Base-by-base conservation (phyloP, 176 grass and related monocot species). In the Carex pumila region DNA sequence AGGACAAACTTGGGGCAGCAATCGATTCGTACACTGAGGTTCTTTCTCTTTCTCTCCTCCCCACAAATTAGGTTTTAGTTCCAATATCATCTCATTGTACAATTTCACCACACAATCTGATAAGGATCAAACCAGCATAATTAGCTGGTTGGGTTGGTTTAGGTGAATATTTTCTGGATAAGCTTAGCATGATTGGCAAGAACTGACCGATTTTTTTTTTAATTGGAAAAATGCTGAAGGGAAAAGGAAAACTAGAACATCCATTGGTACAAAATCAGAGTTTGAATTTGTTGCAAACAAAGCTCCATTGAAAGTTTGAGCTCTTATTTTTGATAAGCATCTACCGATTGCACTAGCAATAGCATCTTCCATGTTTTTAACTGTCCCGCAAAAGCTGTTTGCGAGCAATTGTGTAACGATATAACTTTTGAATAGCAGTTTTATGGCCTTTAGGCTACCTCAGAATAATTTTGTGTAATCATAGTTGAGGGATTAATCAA, bases 11-110 rank as follows among this genome's bases (percentile, higher is more conserved):
- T 47, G 94, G 94, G 59, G 92, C 92, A 70, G 94, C 94, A 29
- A 97, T 97, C 76, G 92, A 97, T 74, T 91, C 92, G 55, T 97
- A 97, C 84, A 97, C 94, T 41, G 94, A 97, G 94, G 94, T 88
- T 34, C 73, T 2, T 52, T 59, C 56, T 74, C 43, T n/a, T 61
- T 50, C 63, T 17, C 54, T 50, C 15, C 45, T 45, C 41, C 41
- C 41, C 41, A 45, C 36, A 25, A 73, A 73, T 7, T 73, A 50
- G 70, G 70, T 73, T 73, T 73, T 34, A 12, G 10, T 64, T 11
- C 19, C 19, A 43, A 45, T 71, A 31, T 13, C 22, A 71, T 71
- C 8, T 43, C 18, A 1, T 7, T 50, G 4, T 72, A 9, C 18
- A 18, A 22, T 9, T 72, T 50, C 65, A n/a, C 6, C 32, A 18